Evolutionary conservation across 495 filamentous ascomycete species (phyloP).

Genomic region (Penicillium canariense): DNA sequence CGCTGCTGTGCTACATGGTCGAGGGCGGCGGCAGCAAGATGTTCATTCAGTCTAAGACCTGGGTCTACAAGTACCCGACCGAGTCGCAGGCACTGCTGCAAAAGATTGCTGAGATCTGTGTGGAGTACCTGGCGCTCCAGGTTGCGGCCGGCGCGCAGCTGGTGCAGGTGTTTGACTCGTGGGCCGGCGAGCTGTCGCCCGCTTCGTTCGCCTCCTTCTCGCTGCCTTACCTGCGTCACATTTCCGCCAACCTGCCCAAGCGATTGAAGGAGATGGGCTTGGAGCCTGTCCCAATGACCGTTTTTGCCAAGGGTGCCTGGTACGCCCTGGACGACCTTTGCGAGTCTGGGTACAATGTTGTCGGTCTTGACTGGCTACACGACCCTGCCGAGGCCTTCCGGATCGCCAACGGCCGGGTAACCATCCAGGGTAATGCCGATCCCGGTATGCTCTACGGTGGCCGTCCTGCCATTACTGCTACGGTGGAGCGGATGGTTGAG

Average conservation of each 20-base stretch:
- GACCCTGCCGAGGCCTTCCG: constrained; percentile 80
- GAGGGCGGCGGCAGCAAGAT: constrained; percentile 94
- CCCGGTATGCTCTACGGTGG: constrained; percentile 90
- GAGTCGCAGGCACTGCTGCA: constrained; percentile 77
- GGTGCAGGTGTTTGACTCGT: constrained; percentile 98
- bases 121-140: constrained; percentile 90
- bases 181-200: constrained; percentile 91
- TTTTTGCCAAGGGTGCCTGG: constrained; percentile 99
- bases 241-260: constrained; percentile 71
- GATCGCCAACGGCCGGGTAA: constrained; percentile 71
- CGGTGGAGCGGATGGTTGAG: constrained; percentile 77
- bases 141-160: constrained; percentile 89
- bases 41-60: constrained; percentile 87
- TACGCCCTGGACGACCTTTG: constrained; percentile 87
- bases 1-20: constrained; percentile 96
- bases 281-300: constrained; percentile 91
- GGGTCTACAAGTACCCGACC: constrained; percentile 86
- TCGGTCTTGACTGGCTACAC: constrained; percentile 93
- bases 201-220: constrained; percentile 77
- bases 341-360: constrained; percentile 84
- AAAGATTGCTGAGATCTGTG: constrained; percentile 88
- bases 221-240: constrained; percentile 80
- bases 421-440: constrained; percentile 92
- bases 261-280: constrained; percentile 68
- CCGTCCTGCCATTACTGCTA: constrained; percentile 69